Conservation (phyloP, 2,329 filamentous ascomycete genomes). For the Penicillium sclerotigenum region DNA sequence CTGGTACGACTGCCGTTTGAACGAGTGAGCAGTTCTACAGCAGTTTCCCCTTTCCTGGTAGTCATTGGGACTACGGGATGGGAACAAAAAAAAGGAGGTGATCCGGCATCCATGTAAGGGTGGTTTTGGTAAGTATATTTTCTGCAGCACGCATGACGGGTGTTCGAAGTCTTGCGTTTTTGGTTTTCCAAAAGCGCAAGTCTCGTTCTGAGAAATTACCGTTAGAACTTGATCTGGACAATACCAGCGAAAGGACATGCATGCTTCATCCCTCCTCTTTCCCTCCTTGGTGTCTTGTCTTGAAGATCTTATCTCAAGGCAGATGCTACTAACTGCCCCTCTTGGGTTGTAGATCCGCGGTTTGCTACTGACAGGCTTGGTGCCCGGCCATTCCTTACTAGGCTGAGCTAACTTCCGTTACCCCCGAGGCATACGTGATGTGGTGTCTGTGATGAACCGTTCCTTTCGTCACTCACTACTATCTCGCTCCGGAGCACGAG, state of each 20-base stretch:
- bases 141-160: constrained; percentile 23
- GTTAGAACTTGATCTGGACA: constrained; percentile 94
- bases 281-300: constrained; percentile 8
- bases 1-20: constrained; percentile 6
- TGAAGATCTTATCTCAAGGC: neutral
- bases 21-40: neutral
- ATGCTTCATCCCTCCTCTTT: constrained; percentile 14
- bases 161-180: constrained; percentile 21
- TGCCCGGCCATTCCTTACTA: neutral
- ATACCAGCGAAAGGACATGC: constrained; percentile 88
- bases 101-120: neutral
- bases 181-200: constrained; percentile 8
- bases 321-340: constrained; percentile 15
- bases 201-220: constrained; percentile 69
- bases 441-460: neutral
- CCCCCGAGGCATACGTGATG: neutral
- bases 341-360: constrained; percentile 15
- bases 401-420: neutral
- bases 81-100: neutral
- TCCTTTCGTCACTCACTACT: neutral
- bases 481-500: neutral
- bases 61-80: neutral
- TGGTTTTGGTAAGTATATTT: constrained; percentile 15
- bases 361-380: constrained; percentile 8
- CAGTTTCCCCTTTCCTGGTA: neutral